These are phyloP conservation scores for Brettanomyces custersianus DNA, from an alignment of 805 yeast species.

Conservation along the genomic window DNA sequence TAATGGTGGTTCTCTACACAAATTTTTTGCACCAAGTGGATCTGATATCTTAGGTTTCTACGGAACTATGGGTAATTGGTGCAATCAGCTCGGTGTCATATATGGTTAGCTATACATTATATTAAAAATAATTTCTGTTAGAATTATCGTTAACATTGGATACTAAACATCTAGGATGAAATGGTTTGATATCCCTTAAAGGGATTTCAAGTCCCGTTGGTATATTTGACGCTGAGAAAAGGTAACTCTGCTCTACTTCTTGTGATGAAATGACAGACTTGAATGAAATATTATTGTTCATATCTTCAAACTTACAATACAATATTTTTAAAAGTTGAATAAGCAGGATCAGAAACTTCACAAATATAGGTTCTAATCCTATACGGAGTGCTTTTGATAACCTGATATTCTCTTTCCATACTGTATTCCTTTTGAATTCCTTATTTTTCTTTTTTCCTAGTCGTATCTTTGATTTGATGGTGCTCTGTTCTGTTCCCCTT, in stretches of 20 bases:
- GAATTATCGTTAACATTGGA: not conserved
- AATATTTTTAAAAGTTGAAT: conserved; percentile 13
- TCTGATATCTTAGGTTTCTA: conserved; percentile 56
- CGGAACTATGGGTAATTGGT: conserved; percentile 65
- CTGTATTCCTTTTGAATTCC: conserved; percentile 12
- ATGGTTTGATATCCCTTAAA: conserved; percentile 9
- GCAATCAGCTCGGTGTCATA: conserved; percentile 63
- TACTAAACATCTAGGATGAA: conserved; percentile 11
- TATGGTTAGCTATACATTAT: conserved; percentile 28
- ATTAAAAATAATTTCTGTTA: not conserved
- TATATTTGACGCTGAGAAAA: conserved; percentile 14
- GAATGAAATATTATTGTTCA: conserved; percentile 15
- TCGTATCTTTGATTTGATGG: conserved; percentile 17
- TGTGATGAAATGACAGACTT: conserved; percentile 9
- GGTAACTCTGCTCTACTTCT: conserved; percentile 9
- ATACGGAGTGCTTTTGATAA: conserved; percentile 9
- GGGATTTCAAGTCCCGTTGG: conserved; percentile 22
- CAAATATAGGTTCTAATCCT: conserved; percentile 9
- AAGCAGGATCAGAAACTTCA: conserved; percentile 10
- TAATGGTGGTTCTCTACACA: conserved; percentile 49
- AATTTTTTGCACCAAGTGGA: conserved; percentile 57
- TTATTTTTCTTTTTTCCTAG: conserved; percentile 6
- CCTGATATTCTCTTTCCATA: conserved; percentile 13
- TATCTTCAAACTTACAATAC: conserved; percentile 16
- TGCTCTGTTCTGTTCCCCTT: conserved; percentile 18